Evolutionary conservation across 495 filamentous ascomycete genomes (phyloP).

Genomic region (Aspergillus taichungensis): DNA sequence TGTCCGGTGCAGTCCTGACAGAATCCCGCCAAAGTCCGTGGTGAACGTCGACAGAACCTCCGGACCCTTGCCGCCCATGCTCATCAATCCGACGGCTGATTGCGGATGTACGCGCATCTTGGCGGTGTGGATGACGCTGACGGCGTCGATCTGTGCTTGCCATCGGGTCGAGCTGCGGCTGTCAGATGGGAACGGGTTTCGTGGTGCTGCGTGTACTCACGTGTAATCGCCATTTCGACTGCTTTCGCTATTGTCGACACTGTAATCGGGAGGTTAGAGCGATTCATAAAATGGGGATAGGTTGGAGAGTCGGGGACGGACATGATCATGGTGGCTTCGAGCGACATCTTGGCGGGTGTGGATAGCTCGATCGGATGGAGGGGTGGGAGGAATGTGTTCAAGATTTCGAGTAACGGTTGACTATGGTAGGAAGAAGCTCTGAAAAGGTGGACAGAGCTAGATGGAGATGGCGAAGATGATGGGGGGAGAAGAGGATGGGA

Average conservation of each 20-base stretch:
- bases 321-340: slow-evolving; percentile 72
- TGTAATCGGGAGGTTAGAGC: slow-evolving; percentile 27
- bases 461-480: slow-evolving; percentile 1
- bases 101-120: slow-evolving; percentile 94
- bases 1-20: slow-evolving; percentile 86
- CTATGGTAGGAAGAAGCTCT: slow-evolving; percentile 2
- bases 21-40: slow-evolving; percentile 86
- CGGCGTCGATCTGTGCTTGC: slow-evolving; percentile 91
- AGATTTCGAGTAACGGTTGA: background rate
- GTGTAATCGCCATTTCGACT: slow-evolving; percentile 93
- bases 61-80: slow-evolving; percentile 93
- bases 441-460: slow-evolving; percentile 1
- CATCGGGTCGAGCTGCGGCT: slow-evolving; percentile 69
- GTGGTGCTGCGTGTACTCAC: slow-evolving; percentile 19
- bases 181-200: slow-evolving; percentile 11
- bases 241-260: slow-evolving; percentile 96
- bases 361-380: background rate
- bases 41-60: slow-evolving; percentile 95
- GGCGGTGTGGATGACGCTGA: slow-evolving; percentile 86
- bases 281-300: slow-evolving; percentile 8
- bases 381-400: background rate
- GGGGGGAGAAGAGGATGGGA: background rate
- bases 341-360: slow-evolving; percentile 48
- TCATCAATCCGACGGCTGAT: slow-evolving; percentile 95
- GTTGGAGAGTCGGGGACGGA: slow-evolving; percentile 26